phyloP scores from a whole-genome alignment of 23 red algal genomes.

The Agarophyton chilense region DNA sequence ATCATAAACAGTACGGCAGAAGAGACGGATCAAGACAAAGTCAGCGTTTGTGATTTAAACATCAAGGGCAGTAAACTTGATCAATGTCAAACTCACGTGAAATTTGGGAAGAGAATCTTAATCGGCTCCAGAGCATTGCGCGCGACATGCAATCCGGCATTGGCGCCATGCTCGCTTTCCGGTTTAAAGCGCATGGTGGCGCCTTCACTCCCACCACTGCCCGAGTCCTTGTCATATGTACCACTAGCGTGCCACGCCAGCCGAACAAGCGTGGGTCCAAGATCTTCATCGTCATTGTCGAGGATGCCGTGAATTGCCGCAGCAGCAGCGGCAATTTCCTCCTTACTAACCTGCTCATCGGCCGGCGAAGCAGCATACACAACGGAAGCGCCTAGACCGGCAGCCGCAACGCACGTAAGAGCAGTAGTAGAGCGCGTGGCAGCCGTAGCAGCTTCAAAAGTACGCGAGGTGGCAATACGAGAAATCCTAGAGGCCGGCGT shows the following conservation, averaged over 20 bases:
- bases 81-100: conserved; percentile 53
- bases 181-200: conserved; percentile 84
- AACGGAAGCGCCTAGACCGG: conserved; percentile 8
- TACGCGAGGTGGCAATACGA: neutral
- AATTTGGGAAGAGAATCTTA: conserved; percentile 80
- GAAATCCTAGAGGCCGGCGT: conserved; percentile 12
- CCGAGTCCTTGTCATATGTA: conserved; percentile 76
- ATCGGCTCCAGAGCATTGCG: conserved; percentile 80
- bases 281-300: conserved; percentile 60
- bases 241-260: conserved; percentile 88
- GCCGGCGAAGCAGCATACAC: conserved; percentile 34
- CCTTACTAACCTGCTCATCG: conserved; percentile 11
- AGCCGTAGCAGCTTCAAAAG: conserved; percentile 1
- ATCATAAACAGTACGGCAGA: neutral
- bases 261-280: conserved; percentile 79
- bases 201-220: conserved; percentile 82
- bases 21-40: neutral
- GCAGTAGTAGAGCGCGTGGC: conserved; percentile 33
- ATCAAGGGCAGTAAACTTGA: neutral
- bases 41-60: neutral
- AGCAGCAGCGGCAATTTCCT: conserved; percentile 48
- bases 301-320: conserved; percentile 55
- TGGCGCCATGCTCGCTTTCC: conserved; percentile 82
- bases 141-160: conserved; percentile 81
- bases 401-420: conserved; percentile 18